These are phyloP conservation scores for Fraxinus platypoda DNA, from an alignment of 305 asterid species.

Conservation along the genomic window DNA sequence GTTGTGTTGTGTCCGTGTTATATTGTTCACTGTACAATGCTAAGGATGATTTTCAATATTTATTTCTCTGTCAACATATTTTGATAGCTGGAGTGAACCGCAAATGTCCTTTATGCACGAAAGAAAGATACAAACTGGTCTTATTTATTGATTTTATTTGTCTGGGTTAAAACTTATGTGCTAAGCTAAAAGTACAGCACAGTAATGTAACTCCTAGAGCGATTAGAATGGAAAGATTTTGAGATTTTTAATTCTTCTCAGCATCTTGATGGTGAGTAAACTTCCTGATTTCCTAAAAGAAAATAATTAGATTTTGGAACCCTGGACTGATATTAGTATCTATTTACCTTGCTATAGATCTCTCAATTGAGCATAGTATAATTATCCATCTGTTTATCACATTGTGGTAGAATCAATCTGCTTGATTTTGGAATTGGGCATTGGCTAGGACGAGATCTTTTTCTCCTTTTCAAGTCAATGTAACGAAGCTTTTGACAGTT, in stretches of 20 bases:
- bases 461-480: not conserved
- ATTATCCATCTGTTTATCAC: not conserved
- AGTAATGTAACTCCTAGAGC: not conserved
- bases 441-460: not conserved
- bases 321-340: not conserved
- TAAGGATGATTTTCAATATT: not conserved
- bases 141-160: not conserved
- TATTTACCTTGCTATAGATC: not conserved
- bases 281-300: slow-evolving; percentile 9
- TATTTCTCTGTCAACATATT: slow-evolving; percentile 5
- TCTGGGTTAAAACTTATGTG: not conserved
- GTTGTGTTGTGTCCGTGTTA: not conserved
- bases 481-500: not conserved
- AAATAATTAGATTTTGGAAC: not conserved
- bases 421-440: not conserved
- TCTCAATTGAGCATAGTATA: not conserved
- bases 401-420: not conserved
- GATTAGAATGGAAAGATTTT: not conserved
- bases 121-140: not conserved
- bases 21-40: not conserved
- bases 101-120: not conserved
- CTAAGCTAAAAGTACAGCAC: not conserved
- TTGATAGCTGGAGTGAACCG: not conserved
- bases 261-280: slow-evolving; percentile 10
- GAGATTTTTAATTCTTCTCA: not conserved